Evolutionary conservation across 768 basidiomycete species (phyloP).

Genomic region (Asterophora lycoperdoides): DNA sequence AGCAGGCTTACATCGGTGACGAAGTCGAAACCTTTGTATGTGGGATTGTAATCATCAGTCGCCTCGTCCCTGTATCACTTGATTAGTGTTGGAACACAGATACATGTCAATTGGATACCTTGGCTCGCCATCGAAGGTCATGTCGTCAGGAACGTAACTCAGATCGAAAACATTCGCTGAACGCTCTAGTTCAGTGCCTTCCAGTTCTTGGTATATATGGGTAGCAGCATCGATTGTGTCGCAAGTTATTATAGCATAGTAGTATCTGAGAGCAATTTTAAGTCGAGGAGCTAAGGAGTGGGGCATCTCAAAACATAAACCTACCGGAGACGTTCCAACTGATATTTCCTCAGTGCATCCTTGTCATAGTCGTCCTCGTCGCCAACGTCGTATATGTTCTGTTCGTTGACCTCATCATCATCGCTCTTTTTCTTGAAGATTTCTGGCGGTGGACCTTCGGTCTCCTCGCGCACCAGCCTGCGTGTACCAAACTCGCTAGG

Average conservation of each 20-base stretch:
- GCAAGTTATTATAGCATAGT: conserved; percentile 92
- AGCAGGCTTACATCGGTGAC: conserved; percentile 74
- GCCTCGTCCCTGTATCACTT: conserved; percentile 70
- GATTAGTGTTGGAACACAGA: neutral
- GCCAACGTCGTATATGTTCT: conserved; percentile 60
- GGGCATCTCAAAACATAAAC: conserved; percentile 19
- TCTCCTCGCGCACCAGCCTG: conserved; percentile 81
- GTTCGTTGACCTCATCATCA: conserved; percentile 61
- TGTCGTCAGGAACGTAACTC: conserved; percentile 88
- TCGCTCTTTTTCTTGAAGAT: conserved; percentile 60
- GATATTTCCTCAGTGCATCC: conserved; percentile 84
- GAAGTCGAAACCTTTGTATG: conserved; percentile 80
- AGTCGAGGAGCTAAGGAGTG: conserved; percentile 4
- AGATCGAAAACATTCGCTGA: conserved; percentile 96
- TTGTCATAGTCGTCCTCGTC: conserved; percentile 81
- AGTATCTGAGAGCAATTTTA: conserved; percentile 57
- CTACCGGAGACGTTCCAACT: conserved; percentile 87
- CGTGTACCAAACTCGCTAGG: conserved; percentile 93
- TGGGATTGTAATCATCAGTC: conserved; percentile 51
- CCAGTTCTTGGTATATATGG: conserved; percentile 80
- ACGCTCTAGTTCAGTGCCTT: conserved; percentile 93
- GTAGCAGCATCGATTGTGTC: conserved; percentile 72
- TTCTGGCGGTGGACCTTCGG: conserved; percentile 83
- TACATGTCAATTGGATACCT: conserved; percentile 41
- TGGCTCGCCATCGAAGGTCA: conserved; percentile 76